A percentile compares a stretch with the other conserved stretches of the same genome.
These are phyloP conservation scores for Candida easanensis DNA, from an alignment of 805 yeast genomes.

Conservation along the genomic window DNA sequence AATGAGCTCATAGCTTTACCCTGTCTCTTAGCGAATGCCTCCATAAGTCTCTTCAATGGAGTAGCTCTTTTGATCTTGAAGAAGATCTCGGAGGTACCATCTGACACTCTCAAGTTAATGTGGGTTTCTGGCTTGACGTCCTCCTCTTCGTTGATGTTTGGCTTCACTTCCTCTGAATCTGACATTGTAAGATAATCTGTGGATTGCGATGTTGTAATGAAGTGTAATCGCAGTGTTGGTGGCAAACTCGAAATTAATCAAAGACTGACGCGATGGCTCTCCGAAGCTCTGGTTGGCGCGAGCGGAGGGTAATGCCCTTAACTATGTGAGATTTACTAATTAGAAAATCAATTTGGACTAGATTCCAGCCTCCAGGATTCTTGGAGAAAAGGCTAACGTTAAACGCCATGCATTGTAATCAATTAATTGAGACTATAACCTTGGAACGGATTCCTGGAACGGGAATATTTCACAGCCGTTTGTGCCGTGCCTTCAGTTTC, in stretches of 20 bases:
- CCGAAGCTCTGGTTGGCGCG: background rate
- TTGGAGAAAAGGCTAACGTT: too few species aligned
- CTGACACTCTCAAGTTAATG: constrained; percentile 90
- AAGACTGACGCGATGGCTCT: too few species aligned
- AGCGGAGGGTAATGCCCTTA: background rate
- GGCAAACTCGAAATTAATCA: background rate
- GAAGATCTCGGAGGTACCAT: constrained; percentile 89
- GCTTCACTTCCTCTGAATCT: constrained; percentile 33
- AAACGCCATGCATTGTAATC: too few species aligned
- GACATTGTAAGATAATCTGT: constrained; percentile 21
- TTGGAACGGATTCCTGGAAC: too few species aligned
- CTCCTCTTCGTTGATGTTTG: constrained; percentile 31
- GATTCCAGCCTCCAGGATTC: too few species aligned
- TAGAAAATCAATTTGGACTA: background rate
- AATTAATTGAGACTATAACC: too few species aligned
- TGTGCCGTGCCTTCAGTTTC: too few species aligned
- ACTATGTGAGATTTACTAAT: background rate
- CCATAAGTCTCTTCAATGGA: constrained; percentile 91
- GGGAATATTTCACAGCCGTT: too few species aligned
- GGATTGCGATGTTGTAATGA: too few species aligned
- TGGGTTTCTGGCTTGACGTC: constrained; percentile 72
- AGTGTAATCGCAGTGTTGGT: too few species aligned
- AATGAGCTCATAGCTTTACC: constrained; percentile 82
- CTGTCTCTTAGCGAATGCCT: constrained; percentile 96
- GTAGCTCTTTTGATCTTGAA: constrained; percentile 94